Conservation (phyloP, 495 filamentous ascomycete genomes). For the Elaphomyces granulatus region DNA sequence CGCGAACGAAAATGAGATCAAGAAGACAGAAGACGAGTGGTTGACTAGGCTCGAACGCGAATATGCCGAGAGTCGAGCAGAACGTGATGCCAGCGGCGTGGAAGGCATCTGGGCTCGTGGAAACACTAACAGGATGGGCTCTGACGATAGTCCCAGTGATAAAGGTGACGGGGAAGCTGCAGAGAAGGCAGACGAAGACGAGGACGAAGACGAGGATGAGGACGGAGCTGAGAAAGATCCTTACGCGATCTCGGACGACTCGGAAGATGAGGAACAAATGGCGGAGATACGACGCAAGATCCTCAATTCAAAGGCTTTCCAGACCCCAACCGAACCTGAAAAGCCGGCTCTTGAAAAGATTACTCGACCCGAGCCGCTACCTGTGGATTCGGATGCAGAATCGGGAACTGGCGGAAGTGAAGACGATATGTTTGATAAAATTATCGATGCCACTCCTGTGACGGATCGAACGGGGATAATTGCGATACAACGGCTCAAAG, state of each 20-base stretch:
- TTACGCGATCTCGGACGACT: conserved; percentile 61
- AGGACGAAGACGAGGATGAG: conserved; percentile 27
- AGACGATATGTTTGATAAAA: conserved; percentile 70
- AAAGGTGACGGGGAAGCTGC: conserved; percentile 40
- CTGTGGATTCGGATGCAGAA: conserved; percentile 57
- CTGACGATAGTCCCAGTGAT: conserved; percentile 34
- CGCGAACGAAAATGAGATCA: conserved; percentile 70
- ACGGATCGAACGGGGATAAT: conserved; percentile 70
- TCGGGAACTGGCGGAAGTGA: conserved; percentile 56
- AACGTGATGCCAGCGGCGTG: conserved; percentile 37
- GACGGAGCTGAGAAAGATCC: conserved; percentile 44
- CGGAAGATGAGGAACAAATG: conserved; percentile 78
- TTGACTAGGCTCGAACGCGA: conserved; percentile 79
- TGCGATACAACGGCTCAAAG: conserved; percentile 29
- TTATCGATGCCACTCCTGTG: conserved; percentile 75
- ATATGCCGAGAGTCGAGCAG: conserved; percentile 63
- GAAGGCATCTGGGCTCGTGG: conserved; percentile 72
- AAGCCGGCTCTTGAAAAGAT: conserved; percentile 43
- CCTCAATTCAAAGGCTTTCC: conserved; percentile 72
- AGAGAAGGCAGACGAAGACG: conserved; percentile 29
- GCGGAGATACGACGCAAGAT: conserved; percentile 76
- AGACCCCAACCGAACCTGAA: conserved; percentile 38
- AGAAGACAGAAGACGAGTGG: conserved; percentile 74
- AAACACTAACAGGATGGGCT: conserved; percentile 58
- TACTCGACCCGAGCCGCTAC: conserved; percentile 27